Conservation (phyloP, 225 moss, liverwort and hornwort genomes). For the Marchantia polymorpha region DNA sequence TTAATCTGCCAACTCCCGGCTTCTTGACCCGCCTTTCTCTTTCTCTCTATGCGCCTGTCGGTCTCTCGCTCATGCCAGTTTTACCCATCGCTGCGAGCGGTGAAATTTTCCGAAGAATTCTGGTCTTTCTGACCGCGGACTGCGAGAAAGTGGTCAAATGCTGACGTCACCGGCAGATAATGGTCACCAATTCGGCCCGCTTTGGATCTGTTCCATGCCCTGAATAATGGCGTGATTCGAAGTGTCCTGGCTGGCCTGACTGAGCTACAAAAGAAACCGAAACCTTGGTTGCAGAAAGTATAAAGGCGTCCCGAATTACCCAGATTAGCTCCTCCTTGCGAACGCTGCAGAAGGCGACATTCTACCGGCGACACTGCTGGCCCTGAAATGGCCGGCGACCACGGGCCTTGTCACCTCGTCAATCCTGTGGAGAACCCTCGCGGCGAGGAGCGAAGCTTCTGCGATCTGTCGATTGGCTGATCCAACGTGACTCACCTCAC, state of each 20-base stretch:
- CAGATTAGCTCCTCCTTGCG: background rate
- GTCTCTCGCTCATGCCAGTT: background rate
- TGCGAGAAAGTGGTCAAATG: background rate
- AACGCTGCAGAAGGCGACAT: background rate
- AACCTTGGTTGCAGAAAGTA: background rate
- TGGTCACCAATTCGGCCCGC: background rate
- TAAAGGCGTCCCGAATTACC: background rate
- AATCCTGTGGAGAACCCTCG: background rate
- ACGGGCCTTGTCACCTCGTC: background rate
- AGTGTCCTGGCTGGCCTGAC: background rate
- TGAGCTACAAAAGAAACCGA: too few relatives aligned
- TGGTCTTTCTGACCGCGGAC: background rate
- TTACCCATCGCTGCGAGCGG: background rate
- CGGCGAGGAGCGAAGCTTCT: background rate
- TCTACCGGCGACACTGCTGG: background rate
- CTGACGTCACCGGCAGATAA: background rate
- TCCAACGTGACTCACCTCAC: background rate
- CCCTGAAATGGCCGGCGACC: background rate
- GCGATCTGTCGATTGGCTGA: background rate
- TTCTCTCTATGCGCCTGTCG: background rate
- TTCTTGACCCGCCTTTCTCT: background rate
- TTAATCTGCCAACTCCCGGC: background rate
- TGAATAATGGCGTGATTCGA: background rate
- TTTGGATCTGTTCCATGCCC: background rate
- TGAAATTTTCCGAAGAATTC: background rate